phyloP scores from a whole-genome alignment of 2,329 filamentous ascomycete species.

The Lasiodiplodia sp. region DNA sequence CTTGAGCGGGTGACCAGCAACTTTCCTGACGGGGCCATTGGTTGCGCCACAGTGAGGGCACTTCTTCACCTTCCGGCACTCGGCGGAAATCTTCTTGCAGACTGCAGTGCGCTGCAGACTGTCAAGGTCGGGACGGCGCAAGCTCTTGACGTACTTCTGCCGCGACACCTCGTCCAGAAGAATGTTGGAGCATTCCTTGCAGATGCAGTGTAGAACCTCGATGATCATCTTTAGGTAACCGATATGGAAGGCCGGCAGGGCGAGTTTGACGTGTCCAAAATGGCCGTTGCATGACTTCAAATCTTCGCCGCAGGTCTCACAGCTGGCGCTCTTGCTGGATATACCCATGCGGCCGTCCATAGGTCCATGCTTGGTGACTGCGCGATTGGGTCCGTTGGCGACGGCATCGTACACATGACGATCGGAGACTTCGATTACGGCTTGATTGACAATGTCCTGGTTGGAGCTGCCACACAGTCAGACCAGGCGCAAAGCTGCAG shows the following conservation, averaged over 20 bases:
- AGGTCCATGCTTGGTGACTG: conserved; percentile 80
- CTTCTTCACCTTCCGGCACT: conserved; percentile 84
- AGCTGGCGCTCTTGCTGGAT: conserved; percentile 81
- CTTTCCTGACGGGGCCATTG: conserved; percentile 92
- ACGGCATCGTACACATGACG: conserved; percentile 91
- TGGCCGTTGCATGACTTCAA: conserved; percentile 90
- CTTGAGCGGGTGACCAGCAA: conserved; percentile 82
- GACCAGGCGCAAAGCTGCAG: conserved; percentile 20
- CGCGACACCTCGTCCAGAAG: conserved; percentile 83
- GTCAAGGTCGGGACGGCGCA: conserved; percentile 83
- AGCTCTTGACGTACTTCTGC: conserved; percentile 76
- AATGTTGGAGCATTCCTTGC: conserved; percentile 88
- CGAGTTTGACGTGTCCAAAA: conserved; percentile 91
- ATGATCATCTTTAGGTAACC: conserved; percentile 95
- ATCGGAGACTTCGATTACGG: conserved; percentile 93
- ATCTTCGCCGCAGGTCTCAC: conserved; percentile 82
- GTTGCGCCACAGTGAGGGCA: conserved; percentile 82
- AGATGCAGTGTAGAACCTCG: conserved; percentile 90
- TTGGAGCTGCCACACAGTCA: conserved; percentile 68
- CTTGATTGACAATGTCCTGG: conserved; percentile 94
- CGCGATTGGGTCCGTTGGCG: conserved; percentile 63
- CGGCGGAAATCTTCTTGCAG: conserved; percentile 85
- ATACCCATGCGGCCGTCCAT: conserved; percentile 89
- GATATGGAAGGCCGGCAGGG: conserved; percentile 92
- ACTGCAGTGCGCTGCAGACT: conserved; percentile 84